phyloP scores from a whole-genome alignment of 2,329 filamentous ascomycete genomes.

The Talaromyces sp. region DNA sequence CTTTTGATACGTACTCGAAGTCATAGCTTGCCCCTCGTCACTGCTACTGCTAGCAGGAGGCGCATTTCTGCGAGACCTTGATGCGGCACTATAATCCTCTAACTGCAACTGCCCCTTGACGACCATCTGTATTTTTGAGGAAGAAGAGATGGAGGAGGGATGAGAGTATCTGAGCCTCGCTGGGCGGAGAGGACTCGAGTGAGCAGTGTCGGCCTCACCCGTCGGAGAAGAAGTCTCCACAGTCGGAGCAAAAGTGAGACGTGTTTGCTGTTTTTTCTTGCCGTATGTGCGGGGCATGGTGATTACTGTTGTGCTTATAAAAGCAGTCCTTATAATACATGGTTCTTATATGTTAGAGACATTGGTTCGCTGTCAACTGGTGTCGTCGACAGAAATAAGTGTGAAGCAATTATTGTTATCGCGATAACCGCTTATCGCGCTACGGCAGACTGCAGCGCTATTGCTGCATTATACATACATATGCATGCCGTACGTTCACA shows the following conservation, averaged over 20 bases:
- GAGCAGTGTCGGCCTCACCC: slow-evolving; percentile 15
- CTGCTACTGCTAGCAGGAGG: not conserved
- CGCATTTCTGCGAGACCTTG: not conserved
- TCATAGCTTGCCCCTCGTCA: not conserved
- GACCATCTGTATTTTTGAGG: slow-evolving; percentile 14
- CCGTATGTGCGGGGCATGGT: slow-evolving; percentile 9
- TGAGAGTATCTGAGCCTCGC: slow-evolving; percentile 30
- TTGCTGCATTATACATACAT: not conserved
- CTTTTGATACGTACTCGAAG: not conserved
- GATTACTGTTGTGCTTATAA: not conserved
- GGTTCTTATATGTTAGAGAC: not conserved
- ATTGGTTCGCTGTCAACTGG: not conserved
- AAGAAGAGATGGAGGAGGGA: slow-evolving; percentile 15
- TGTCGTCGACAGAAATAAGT: not conserved
- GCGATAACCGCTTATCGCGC: not conserved
- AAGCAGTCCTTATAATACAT: not conserved
- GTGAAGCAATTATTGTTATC: not conserved
- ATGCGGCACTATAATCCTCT: not conserved
- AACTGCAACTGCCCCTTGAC: slow-evolving; percentile 10
- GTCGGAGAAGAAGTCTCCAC: slow-evolving; percentile 20
- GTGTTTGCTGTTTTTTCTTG: slow-evolving; percentile 34
- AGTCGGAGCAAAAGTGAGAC: slow-evolving; percentile 36
- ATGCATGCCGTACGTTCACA: not conserved
- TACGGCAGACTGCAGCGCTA: not conserved
- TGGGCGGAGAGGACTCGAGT: slow-evolving; percentile 20